Conservation (phyloP, 2,329 filamentous ascomycete species). For the Alternaria rosae region DNA sequence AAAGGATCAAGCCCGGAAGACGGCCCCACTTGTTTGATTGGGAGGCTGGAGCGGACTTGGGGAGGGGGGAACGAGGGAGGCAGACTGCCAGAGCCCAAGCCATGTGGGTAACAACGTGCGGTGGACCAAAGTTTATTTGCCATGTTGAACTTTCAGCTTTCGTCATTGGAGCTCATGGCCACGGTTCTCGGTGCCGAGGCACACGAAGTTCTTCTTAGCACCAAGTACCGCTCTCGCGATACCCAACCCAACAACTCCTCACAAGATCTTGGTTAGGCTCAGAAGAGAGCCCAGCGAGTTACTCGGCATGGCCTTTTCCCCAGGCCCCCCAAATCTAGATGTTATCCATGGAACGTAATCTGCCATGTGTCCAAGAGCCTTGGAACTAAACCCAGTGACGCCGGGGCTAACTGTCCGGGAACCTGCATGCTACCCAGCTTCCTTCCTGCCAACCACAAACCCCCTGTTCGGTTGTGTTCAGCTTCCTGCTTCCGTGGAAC, state of each 20-base stretch:
- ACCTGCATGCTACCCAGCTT: conserved; percentile 2
- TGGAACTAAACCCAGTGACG: background rate
- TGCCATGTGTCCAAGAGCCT: background rate
- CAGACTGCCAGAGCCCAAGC: background rate
- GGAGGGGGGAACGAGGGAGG: conserved; percentile 2
- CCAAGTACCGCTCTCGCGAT: background rate
- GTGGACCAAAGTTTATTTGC: conserved; percentile 1
- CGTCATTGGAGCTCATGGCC: background rate
- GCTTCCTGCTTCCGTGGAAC: conserved; percentile 1
- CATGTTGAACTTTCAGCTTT: background rate
- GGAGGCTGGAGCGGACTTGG: conserved; percentile 7
- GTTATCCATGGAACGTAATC: background rate
- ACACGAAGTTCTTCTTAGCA: background rate
- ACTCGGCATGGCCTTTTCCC: background rate
- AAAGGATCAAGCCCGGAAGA: conserved; percentile 1
- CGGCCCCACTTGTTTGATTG: conserved; percentile 12
- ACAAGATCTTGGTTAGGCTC: background rate
- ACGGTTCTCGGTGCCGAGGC: background rate
- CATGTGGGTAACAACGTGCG: conserved; percentile 3
- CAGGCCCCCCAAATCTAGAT: background rate
- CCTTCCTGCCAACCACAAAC: background rate
- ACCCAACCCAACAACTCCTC: background rate
- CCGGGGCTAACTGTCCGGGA: conserved; percentile 1
- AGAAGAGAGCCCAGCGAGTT: background rate
- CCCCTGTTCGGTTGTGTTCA: background rate